Conservation (phyloP, 192 early-diverging fungal genomes). For the Coemansia sp. region DNA sequence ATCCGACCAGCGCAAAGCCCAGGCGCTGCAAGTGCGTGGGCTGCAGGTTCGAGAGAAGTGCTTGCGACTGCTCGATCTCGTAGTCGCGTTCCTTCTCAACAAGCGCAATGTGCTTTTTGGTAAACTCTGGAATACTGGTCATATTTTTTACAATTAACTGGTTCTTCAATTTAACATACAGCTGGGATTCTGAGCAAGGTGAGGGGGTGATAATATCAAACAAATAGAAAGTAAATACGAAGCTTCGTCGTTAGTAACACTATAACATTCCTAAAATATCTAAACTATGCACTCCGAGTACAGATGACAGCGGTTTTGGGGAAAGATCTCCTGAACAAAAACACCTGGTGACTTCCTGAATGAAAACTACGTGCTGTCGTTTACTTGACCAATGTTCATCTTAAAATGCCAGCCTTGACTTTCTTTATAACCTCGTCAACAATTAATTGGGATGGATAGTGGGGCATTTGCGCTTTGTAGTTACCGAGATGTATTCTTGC, state of each 20-base stretch:
- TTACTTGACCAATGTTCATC: constrained; percentile 1
- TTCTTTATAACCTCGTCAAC: no score
- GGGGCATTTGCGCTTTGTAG: no score
- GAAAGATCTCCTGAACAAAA: not conserved
- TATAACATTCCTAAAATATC: not conserved
- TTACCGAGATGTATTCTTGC: no score
- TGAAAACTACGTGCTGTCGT: not conserved
- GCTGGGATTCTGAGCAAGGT: no score
- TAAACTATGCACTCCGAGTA: not conserved
- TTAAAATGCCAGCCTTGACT: no score
- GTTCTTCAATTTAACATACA: not conserved
- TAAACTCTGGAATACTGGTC: constrained; percentile 13
- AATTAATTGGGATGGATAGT: no score
- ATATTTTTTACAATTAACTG: not conserved
- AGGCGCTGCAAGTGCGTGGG: constrained; percentile 65
- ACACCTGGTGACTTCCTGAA: not conserved
- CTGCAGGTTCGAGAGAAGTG: constrained; percentile 42
- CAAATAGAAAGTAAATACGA: no score
- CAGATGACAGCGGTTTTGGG: not conserved
- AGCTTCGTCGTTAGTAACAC: no score
- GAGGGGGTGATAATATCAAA: no score
- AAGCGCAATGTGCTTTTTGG: constrained; percentile 49
- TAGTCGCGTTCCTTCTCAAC: constrained; percentile 59
- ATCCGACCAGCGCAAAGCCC: constrained; percentile 62
- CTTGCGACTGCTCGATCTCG: constrained; percentile 40